Evolutionary conservation across 2,329 filamentous ascomycete genomes (phyloP), one percentile per base, ranked within the genome.

Genomic region (Canariomyces notabilis): DNA sequence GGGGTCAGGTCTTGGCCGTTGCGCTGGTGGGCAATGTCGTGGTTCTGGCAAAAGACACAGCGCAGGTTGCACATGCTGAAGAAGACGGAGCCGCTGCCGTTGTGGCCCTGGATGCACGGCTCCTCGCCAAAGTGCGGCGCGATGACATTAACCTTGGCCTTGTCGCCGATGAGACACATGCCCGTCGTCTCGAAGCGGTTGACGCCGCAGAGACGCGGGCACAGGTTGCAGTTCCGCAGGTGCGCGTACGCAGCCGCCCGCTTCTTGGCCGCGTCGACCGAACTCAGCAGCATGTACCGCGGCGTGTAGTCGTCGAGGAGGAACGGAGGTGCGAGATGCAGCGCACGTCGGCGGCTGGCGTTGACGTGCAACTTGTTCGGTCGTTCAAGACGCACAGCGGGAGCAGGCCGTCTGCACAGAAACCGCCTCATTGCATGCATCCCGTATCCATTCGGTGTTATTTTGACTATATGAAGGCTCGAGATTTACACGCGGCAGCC

Each of bases 91-190:
- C 87, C 88, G 49, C 82, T 87, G 11, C 87, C 88, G 62, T 88
- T 79, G 59, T 87, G 85, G 4, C 88, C 87, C 64, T 93, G 86
- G 15, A 94, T 80, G 61, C 86, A 93, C 0, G 87, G 85, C 62
- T 94, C 82, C 72, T 91, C 87, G 35, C 87, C 87, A 62, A 90
- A 90, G 65, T 93, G 88, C 41, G 87, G 88, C 48, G 87, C 87
- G 54, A 94, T 88, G 6, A 87, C 86, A 61, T 88, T 89, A 55
- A 93, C 86, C 59, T 88, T 89, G 46, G 81, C 85, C 37, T 76
- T 83, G 49, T 83, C 76, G 12, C 87, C 87, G 55, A 93, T 85
- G 49, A 93, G 71, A 61, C 87, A 94, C 59, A 85, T 76, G 12
- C 87, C 88, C 1, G 85, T 87, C 55, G 75, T 83, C 65, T 90